These are phyloP conservation scores for Yarrowia phangngaensis DNA, from an alignment of 805 yeast genomes.

Conservation along the genomic window DNA sequence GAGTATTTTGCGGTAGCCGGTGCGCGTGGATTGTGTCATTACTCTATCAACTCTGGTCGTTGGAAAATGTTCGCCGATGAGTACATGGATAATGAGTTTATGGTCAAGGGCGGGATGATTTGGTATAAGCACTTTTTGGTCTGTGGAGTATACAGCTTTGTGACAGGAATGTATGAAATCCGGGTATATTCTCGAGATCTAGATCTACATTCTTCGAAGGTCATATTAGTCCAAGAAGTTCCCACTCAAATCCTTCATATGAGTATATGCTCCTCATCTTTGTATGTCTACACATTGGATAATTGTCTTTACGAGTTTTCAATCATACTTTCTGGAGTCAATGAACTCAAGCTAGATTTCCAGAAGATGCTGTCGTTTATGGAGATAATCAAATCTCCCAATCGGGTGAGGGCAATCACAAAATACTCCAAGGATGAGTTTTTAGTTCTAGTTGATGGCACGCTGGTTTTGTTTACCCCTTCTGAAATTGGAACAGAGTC, in stretches of 20 bases:
- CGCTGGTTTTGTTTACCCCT: conserved; percentile 37
- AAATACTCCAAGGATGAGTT: conserved; percentile 26
- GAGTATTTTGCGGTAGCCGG: conserved; percentile 51
- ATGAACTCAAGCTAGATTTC: conserved; percentile 34
- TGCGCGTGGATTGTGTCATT: conserved; percentile 46
- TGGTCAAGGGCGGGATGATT: conserved; percentile 41
- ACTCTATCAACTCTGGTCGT: conserved; percentile 42
- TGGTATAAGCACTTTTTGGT: conserved; percentile 42
- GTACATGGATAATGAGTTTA: conserved; percentile 38
- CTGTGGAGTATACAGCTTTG: conserved; percentile 37
- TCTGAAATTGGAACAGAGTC: conserved; percentile 2
- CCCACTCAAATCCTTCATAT: conserved; percentile 37
- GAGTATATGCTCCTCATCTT: conserved; percentile 36
- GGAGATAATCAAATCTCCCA: conserved; percentile 42
- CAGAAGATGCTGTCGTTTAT: conserved; percentile 39
- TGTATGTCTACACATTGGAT: conserved; percentile 38
- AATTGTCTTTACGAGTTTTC: conserved; percentile 37
- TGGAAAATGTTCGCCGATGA: conserved; percentile 48
- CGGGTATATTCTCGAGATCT: conserved; percentile 41
- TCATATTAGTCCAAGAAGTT: conserved; percentile 36
- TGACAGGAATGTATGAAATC: conserved; percentile 33
- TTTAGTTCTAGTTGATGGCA: conserved; percentile 40
- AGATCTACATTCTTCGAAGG: conserved; percentile 38
- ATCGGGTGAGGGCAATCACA: conserved; percentile 40
- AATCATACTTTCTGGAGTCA: conserved; percentile 26